Conservation (phyloP, 352 stramenopile species). For the Saprolegnia diclina region DNA sequence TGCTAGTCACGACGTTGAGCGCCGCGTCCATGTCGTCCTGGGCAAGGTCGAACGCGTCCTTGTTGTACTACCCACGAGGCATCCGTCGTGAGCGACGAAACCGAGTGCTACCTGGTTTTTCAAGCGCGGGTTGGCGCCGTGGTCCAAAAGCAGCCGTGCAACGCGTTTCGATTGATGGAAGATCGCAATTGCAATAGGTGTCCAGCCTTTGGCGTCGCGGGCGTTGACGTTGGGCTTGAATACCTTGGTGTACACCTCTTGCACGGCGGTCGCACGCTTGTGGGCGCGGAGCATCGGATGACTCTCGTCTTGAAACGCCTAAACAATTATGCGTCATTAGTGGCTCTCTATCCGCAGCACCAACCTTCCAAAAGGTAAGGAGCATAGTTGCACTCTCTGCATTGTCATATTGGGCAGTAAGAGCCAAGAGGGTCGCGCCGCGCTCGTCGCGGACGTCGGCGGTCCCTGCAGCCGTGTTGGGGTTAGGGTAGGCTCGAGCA, state of each 20-base stretch:
- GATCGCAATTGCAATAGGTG: constrained; percentile 70
- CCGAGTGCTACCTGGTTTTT: constrained; percentile 52
- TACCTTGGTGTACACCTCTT: constrained; percentile 35
- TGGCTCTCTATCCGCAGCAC: constrained; percentile 29
- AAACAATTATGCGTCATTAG: not conserved
- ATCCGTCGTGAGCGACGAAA: not conserved
- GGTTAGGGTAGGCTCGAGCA: not conserved
- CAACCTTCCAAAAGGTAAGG: constrained; percentile 54
- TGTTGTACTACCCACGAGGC: constrained; percentile 57
- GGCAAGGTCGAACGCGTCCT: constrained; percentile 83
- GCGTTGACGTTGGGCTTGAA: constrained; percentile 68
- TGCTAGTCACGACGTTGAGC: constrained; percentile 71
- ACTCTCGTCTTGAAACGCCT: constrained; percentile 28
- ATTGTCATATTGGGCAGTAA: constrained; percentile 71
- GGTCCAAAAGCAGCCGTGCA: constrained; percentile 60
- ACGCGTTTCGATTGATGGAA: constrained; percentile 82
- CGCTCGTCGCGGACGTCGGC: constrained; percentile 74
- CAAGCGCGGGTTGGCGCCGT: constrained; percentile 72
- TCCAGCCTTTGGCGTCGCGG: constrained; percentile 82
- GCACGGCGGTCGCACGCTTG: constrained; percentile 30
- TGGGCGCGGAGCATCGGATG: constrained; percentile 31
- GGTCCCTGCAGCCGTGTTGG: constrained; percentile 26
- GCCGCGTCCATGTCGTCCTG: constrained; percentile 85
- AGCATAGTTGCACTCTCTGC: constrained; percentile 51
- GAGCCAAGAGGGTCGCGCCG: constrained; percentile 63